These are phyloP conservation scores for Trebouxia sp. DNA, from an alignment of 139 green algal species.

Conservation along the genomic window DNA sequence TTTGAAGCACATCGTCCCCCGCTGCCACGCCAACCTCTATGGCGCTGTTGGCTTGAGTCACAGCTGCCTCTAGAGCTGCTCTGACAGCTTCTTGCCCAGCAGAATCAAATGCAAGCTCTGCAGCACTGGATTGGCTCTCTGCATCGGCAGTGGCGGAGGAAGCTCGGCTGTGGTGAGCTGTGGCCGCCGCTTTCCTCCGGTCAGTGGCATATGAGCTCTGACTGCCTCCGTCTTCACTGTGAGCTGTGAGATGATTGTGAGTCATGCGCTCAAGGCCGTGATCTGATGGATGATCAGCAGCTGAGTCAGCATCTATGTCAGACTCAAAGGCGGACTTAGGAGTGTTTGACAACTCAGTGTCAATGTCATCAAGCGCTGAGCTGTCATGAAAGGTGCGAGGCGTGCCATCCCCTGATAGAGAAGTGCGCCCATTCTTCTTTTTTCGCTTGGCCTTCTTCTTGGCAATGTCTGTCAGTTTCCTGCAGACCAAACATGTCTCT, in stretches of 20 bases:
- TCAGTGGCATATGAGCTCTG: background rate
- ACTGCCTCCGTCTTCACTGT: background rate
- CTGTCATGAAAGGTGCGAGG: background rate
- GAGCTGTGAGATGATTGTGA: background rate
- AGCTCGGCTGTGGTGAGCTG: constrained; percentile 15
- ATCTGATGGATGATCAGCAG: background rate
- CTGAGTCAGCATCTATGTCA: background rate
- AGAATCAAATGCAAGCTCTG: constrained; percentile 41
- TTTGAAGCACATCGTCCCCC: constrained; percentile 35
- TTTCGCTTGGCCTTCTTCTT: constrained; percentile 21
- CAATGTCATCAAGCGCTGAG: background rate
- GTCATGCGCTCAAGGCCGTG: background rate
- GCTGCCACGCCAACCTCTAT: constrained; percentile 8
- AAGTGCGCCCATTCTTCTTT: background rate
- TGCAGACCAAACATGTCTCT: too few species aligned
- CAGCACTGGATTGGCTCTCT: constrained; percentile 2
- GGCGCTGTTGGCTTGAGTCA: constrained; percentile 28
- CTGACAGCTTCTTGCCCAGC: constrained; percentile 19
- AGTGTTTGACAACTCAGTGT: background rate
- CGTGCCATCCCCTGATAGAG: background rate
- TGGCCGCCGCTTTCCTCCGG: background rate
- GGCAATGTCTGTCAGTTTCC: constrained; percentile 10
- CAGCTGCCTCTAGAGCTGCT: background rate
- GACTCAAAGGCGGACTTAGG: background rate
- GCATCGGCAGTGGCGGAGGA: constrained; percentile 7